These are phyloP conservation scores for Torrubiellomyces zombiae DNA, from an alignment of 2,329 filamentous ascomycete genomes.

Conservation along the genomic window DNA sequence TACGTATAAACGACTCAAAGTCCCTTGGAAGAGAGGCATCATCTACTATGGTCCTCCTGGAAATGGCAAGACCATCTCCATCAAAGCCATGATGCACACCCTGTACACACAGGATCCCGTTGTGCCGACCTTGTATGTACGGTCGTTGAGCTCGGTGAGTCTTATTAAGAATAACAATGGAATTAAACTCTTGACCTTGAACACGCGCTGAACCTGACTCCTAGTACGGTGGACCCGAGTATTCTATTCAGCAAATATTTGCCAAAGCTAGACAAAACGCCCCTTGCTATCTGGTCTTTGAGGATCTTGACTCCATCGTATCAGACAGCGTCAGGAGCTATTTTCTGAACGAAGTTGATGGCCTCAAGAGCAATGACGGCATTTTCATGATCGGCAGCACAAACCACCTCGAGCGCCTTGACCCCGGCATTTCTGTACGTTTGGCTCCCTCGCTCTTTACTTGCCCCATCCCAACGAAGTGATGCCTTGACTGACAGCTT, in stretches of 20 bases:
- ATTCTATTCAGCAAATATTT: conserved; percentile 35
- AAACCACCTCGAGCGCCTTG: conserved; percentile 48
- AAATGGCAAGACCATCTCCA: conserved; percentile 55
- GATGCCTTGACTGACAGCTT: too few relatives aligned
- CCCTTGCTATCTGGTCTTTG: conserved; percentile 55
- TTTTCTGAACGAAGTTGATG: conserved; percentile 59
- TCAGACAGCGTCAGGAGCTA: conserved; percentile 43
- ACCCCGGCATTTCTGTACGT: conserved; percentile 43
- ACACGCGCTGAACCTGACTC: too few relatives aligned
- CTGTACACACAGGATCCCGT: conserved; percentile 35
- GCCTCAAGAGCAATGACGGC: conserved; percentile 51
- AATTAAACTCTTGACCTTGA: too few relatives aligned
- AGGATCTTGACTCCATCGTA: conserved; percentile 54
- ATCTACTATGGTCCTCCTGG: conserved; percentile 49
- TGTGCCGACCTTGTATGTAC: conserved; percentile 46
- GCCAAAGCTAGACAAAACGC: conserved; percentile 41
- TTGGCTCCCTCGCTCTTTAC: too few relatives aligned
- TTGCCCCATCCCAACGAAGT: too few relatives aligned
- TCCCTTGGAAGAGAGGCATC: conserved; percentile 56
- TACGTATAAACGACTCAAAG: conserved; percentile 41
- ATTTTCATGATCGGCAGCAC: conserved; percentile 54
- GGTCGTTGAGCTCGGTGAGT: conserved; percentile 25
- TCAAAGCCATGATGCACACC: conserved; percentile 53
- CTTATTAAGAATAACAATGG: background rate
- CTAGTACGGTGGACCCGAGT: conserved; percentile 38